Conservation (phyloP, 192 early-diverging fungal genomes). For the Coemansia sp. region DNA sequence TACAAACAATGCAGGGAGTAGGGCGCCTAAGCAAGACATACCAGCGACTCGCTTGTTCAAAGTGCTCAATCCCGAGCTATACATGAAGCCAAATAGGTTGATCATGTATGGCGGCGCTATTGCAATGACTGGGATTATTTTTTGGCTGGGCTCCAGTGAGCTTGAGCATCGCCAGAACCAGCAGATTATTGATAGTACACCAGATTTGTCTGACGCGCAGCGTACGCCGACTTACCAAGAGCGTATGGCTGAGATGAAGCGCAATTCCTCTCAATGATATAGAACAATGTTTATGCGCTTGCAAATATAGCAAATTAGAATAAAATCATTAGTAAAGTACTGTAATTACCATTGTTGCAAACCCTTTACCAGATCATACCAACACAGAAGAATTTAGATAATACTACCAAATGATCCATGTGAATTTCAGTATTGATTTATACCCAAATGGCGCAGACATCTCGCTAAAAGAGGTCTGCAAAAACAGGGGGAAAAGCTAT, state of each 20-base stretch:
- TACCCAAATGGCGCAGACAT: too few species aligned
- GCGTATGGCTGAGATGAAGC: constrained; percentile 39
- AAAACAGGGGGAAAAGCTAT: too few species aligned
- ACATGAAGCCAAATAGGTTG: constrained; percentile 46
- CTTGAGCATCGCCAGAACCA: constrained; percentile 28
- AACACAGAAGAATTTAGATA: neutral
- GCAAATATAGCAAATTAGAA: neutral
- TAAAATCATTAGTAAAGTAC: too few species aligned
- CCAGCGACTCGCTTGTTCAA: constrained; percentile 52
- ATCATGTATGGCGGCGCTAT: constrained; percentile 48
- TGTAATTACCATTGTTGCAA: neutral
- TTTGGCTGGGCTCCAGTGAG: constrained; percentile 48
- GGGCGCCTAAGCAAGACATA: constrained; percentile 22
- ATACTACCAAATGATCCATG: neutral
- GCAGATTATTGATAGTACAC: neutral
- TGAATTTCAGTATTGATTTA: neutral
- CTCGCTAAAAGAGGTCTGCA: too few species aligned
- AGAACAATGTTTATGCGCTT: neutral
- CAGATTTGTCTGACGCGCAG: neutral
- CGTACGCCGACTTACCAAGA: constrained; percentile 48
- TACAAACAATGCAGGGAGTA: neutral
- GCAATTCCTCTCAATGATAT: constrained; percentile 7
- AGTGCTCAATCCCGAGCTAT: constrained; percentile 52
- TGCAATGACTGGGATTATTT: constrained; percentile 31
- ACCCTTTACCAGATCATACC: neutral